phyloP scores from a whole-genome alignment of 1,284 basidiomycete genomes.

The Moesziomyces sp. region DNA sequence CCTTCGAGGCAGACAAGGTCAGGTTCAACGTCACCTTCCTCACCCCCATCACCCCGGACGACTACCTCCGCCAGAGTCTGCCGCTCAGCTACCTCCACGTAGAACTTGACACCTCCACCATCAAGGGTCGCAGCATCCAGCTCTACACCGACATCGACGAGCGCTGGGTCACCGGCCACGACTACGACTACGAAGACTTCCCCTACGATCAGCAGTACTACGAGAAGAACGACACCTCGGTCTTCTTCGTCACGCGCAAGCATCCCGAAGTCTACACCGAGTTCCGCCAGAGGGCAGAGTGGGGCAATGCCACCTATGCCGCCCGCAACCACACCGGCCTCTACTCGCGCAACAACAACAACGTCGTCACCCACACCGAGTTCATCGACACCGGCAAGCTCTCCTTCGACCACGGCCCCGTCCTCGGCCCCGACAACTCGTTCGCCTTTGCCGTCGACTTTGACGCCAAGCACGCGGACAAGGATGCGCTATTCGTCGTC shows the following conservation, averaged over 20 bases:
- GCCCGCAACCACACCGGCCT: constrained; percentile 54
- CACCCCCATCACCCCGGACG: constrained; percentile 61
- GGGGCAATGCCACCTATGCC: constrained; percentile 63
- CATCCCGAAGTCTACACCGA: constrained; percentile 60
- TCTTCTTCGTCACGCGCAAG: constrained; percentile 56
- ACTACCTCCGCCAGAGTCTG: constrained; percentile 62
- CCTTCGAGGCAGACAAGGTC: constrained; percentile 60
- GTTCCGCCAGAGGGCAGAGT: constrained; percentile 65
- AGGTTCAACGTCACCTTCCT: constrained; percentile 64
- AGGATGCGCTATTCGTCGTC: constrained; percentile 58
- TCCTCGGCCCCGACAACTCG: constrained; percentile 61
- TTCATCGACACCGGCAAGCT: constrained; percentile 57
- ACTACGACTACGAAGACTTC: constrained; percentile 58
- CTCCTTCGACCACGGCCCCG: constrained; percentile 52
- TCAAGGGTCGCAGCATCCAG: constrained; percentile 49
- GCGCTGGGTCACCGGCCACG: constrained; percentile 64
- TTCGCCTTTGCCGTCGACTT: constrained; percentile 63
- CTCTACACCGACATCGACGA: constrained; percentile 61
- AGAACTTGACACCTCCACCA: constrained; percentile 47
- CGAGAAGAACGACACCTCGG: constrained; percentile 45
- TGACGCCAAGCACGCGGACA: constrained; percentile 45
- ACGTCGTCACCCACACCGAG: constrained; percentile 57
- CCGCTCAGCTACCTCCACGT: constrained; percentile 64
- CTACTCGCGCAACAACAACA: constrained; percentile 61
- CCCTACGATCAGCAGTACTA: constrained; percentile 52